Evolutionary conservation across 2,329 filamentous ascomycete species (phyloP), one percentile per base, ranked within the genome.

Genomic region (Atkinsonella hypoxylon): DNA sequence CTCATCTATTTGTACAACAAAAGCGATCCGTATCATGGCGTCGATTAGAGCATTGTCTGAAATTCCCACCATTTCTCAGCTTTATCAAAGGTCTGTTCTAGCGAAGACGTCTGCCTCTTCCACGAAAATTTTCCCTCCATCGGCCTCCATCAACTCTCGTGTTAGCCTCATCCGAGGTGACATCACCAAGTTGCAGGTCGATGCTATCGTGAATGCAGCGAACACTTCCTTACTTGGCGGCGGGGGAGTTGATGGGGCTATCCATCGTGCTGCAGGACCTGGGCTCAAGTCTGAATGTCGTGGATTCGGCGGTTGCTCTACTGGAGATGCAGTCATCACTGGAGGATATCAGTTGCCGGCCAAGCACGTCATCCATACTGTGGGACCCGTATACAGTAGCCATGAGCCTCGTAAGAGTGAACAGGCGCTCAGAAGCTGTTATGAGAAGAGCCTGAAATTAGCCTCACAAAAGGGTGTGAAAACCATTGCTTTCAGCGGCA

Each of bases 191-290:
- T 78, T 97, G 4, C 65, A 75, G 32, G 76, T 89, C 44, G 87
- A 89, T 61, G 85, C 85, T 56, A 93, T 96, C 58, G 90, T 97
- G 65, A 97, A 97, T 65, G 91, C 93, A 1, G 91, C 93, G 43
- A 97, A 97, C 66, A 69, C 68, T 10, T 77, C 76, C 1, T 79
- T 97, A 0, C 75, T 86, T 0, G 89, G 90, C 50, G 93, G 93
- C 49, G 89, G 89, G n/a, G 93, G 93, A 36, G 89, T 97, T 15
- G 85, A 90, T 61, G 86, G 85, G 40, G 86, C 89, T 30, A 96
- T 97, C 59, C 93, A 97, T 65, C 68, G 76, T 31, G 89, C 85
- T 40, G 91, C 93, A 1, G 93, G 93, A 0, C 77, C 70, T 0
- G 66, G 67, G 0, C 78, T 97, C 0, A 56, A 82, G 18, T 61